Conservation (phyloP, 106 monocot species). For the Dendrobium huoshanense region DNA sequence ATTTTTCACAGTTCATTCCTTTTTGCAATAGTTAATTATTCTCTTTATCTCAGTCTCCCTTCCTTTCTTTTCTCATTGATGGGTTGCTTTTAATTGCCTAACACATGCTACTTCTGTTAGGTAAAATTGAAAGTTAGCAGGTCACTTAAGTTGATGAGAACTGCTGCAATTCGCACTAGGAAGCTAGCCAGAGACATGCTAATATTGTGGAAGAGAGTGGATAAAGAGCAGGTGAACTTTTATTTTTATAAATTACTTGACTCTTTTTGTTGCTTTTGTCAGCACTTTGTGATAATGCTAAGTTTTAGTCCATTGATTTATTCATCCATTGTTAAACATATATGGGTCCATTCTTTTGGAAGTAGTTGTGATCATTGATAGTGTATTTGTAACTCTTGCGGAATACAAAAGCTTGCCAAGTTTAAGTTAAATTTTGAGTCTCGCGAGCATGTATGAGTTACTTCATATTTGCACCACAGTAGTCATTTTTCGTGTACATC, state of each 20-base stretch:
- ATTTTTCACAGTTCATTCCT: neutral
- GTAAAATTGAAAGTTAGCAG: slow-evolving; percentile 87
- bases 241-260: neutral
- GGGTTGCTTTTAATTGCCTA: neutral
- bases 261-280: neutral
- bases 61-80: neutral
- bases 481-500: neutral
- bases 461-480: neutral
- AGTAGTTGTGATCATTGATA: neutral
- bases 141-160: slow-evolving; percentile 80
- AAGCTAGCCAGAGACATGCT: slow-evolving; percentile 82
- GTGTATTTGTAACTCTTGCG: neutral
- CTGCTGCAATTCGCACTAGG: slow-evolving; percentile 69
- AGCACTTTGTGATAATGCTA: neutral
- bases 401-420: neutral
- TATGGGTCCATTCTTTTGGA: neutral
- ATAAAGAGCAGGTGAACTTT: slow-evolving; percentile 78
- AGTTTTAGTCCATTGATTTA: neutral
- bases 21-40: neutral
- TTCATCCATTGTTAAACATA: neutral
- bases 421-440: neutral
- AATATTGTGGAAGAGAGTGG: slow-evolving; percentile 86
- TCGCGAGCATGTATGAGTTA: neutral
- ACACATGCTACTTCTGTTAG: slow-evolving; percentile 28
- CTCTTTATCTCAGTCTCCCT: neutral